These are phyloP conservation scores for Ceratobasidium sp. DNA, from an alignment of 1,284 basidiomycete genomes.

Conservation along the genomic window DNA sequence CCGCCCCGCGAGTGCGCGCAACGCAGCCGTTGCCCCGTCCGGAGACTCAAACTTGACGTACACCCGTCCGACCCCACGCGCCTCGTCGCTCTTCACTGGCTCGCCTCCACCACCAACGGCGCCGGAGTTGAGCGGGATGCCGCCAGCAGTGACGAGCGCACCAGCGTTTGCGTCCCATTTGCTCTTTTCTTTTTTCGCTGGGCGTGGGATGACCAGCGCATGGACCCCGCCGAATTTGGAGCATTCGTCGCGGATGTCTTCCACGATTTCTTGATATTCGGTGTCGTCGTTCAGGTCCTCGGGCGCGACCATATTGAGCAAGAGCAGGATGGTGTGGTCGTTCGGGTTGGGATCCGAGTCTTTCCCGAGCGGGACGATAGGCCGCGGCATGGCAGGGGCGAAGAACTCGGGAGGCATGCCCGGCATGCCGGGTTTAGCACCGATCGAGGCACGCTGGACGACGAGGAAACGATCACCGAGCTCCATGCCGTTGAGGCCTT, in stretches of 20 bases:
- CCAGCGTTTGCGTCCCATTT: conserved; percentile 81
- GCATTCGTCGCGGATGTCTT: conserved; percentile 96
- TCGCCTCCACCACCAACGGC: conserved; percentile 45
- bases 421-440: conserved; percentile 76
- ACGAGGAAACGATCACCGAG: conserved; percentile 96
- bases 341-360: conserved; percentile 64
- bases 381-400: conserved; percentile 59
- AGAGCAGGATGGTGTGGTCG: conserved; percentile 86
- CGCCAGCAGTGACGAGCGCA: conserved; percentile 37
- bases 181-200: conserved; percentile 82
- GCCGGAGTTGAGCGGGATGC: conserved; percentile 35
- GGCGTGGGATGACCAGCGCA: conserved; percentile 89
- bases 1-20: conserved; percentile 88
- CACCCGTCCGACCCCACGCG: conserved; percentile 91
- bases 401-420: conserved; percentile 48
- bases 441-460: conserved; percentile 95
- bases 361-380: conserved; percentile 76
- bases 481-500: conserved; percentile 97
- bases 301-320: conserved; percentile 98
- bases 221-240: conserved; percentile 83
- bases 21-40: conserved; percentile 71
- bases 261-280: conserved; percentile 93
- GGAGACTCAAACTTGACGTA: conserved; percentile 85
- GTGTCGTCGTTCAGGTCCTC: conserved; percentile 92
- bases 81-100: conserved; percentile 72